These are phyloP conservation scores for Pyricularia sp. DNA, from an alignment of 2,329 filamentous ascomycete genomes.

Conservation along the genomic window DNA sequence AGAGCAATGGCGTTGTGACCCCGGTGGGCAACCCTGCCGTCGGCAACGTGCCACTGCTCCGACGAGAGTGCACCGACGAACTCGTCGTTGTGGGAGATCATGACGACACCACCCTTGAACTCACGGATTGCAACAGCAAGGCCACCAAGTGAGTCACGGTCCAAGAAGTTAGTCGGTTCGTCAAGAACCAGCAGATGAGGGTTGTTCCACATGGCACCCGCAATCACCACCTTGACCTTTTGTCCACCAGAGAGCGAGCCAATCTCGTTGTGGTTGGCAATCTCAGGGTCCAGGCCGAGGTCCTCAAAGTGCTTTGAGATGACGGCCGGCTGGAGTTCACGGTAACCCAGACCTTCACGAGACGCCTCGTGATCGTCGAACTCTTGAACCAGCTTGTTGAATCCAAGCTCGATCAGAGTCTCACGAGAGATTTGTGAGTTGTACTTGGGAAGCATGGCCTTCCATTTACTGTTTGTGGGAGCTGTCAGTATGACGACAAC, in stretches of 20 bases:
- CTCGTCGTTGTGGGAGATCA: slow-evolving; percentile 99
- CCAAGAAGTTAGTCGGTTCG: slow-evolving; percentile 98
- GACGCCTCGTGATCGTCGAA: slow-evolving; percentile 98
- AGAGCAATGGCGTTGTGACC: slow-evolving; percentile 64
- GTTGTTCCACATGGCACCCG: slow-evolving; percentile 97
- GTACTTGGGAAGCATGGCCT: slow-evolving; percentile 77
- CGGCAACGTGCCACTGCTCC: slow-evolving; percentile 91
- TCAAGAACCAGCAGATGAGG: slow-evolving; percentile 94
- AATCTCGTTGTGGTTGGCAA: slow-evolving; percentile 98
- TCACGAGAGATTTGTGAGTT: slow-evolving; percentile 92
- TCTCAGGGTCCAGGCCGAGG: slow-evolving; percentile 89
- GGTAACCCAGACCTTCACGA: slow-evolving; percentile 95
- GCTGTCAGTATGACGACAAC: slow-evolving; percentile 10
- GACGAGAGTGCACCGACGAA: slow-evolving; percentile 93
- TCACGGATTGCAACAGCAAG: slow-evolving; percentile 96
- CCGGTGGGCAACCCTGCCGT: slow-evolving; percentile 79
- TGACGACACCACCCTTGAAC: slow-evolving; percentile 96
- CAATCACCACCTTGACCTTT: slow-evolving; percentile 98
- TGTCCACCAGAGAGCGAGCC: slow-evolving; percentile 92
- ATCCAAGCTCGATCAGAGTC: slow-evolving; percentile 77
- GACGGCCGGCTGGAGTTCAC: slow-evolving; percentile 81
- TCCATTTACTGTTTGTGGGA: slow-evolving; percentile 65
- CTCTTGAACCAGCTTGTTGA: slow-evolving; percentile 89
- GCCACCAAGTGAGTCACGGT: slow-evolving; percentile 92
- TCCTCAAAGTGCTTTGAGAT: slow-evolving; percentile 99